Percentiles rank a stretch among this genome's conserved stretches.
Evolutionary conservation across 1,139 yeast genomes (phyloP).

Genomic region (Blastobotrys serpentis): DNA sequence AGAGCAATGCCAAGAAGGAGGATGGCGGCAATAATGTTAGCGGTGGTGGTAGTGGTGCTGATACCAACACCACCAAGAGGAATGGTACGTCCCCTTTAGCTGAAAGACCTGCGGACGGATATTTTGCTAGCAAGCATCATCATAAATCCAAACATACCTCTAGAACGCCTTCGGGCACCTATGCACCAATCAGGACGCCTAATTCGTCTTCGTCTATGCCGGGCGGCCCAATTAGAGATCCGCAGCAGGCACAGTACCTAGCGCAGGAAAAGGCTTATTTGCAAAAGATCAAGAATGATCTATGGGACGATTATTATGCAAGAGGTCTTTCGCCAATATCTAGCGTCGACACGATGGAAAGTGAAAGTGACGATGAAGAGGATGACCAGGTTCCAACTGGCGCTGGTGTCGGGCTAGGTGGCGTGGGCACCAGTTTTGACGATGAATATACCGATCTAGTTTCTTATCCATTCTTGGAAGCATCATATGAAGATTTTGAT

Average conservation of each 20-base stretch:
- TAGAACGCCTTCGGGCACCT: conserved; percentile 32
- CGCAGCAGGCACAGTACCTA: conserved; percentile 34
- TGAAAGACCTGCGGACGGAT: conserved; percentile 7
- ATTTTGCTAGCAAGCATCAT: conserved; percentile 10
- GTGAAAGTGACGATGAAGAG: conserved; percentile 28
- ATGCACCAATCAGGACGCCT: conserved; percentile 31
- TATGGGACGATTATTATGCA: conserved; percentile 55
- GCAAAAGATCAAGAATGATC: conserved; percentile 60
- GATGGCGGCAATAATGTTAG: background rate
- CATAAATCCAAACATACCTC: conserved; percentile 18
- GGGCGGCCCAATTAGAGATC: conserved; percentile 10
- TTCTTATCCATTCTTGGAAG: conserved; percentile 30
- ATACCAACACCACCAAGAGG: conserved; percentile 6
- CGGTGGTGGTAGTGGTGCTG: background rate
- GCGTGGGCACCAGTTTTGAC: conserved; percentile 38
- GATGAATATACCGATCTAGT: conserved; percentile 37
- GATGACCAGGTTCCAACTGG: conserved; percentile 26
- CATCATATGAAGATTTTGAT: conserved; percentile 23
- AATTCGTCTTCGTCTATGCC: background rate
- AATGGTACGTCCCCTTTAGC: background rate
- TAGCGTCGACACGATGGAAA: conserved; percentile 22
- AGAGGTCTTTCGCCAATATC: conserved; percentile 28
- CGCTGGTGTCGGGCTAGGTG: conserved; percentile 32
- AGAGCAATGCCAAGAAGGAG: too few species aligned
- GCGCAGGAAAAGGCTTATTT: conserved; percentile 72